Evolutionary conservation across 2,329 filamentous ascomycete genomes (phyloP).

Genomic region (Stachybotrys echinatus): DNA sequence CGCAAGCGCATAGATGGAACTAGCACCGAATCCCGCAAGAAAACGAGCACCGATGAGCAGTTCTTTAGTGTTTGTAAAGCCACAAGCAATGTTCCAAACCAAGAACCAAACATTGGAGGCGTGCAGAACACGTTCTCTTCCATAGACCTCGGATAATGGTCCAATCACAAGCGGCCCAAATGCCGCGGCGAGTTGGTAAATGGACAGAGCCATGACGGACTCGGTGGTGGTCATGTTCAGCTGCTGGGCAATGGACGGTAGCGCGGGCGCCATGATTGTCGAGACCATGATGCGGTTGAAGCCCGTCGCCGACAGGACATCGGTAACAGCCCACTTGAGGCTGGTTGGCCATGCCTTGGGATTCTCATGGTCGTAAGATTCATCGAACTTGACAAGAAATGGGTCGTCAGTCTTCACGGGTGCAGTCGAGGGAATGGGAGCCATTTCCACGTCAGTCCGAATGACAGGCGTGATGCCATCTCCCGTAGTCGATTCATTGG

Average conservation of each 20-base stretch:
- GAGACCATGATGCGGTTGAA: slow-evolving; percentile 48
- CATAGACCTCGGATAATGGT: slow-evolving; percentile 43
- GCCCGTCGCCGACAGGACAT: slow-evolving; percentile 41
- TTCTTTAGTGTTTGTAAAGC: slow-evolving; percentile 31
- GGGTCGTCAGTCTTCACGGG: slow-evolving; percentile 8
- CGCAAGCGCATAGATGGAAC: slow-evolving; percentile 37
- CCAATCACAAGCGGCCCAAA: slow-evolving; percentile 38
- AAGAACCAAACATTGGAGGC: slow-evolving; percentile 43
- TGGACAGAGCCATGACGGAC: slow-evolving; percentile 40
- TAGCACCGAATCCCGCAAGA: slow-evolving; percentile 42
- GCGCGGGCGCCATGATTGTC: slow-evolving; percentile 45
- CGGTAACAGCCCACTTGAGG: slow-evolving; percentile 43
- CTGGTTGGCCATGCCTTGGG: slow-evolving; percentile 31
- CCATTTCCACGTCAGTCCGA: not conserved
- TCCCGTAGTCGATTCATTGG: no score
- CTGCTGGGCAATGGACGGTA: slow-evolving; percentile 43
- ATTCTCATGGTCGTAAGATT: slow-evolving; percentile 25
- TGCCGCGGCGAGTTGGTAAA: slow-evolving; percentile 36
- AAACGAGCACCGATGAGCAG: slow-evolving; percentile 39
- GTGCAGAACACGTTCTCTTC: slow-evolving; percentile 35
- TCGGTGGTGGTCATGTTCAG: slow-evolving; percentile 43
- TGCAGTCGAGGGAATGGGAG: not conserved
- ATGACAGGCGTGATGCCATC: no score
- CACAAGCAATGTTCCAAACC: slow-evolving; percentile 40
- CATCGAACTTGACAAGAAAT: slow-evolving; percentile 19